phyloP scores from a whole-genome alignment of 768 basidiomycete genomes.

The Xerocomus potaroensis region DNA sequence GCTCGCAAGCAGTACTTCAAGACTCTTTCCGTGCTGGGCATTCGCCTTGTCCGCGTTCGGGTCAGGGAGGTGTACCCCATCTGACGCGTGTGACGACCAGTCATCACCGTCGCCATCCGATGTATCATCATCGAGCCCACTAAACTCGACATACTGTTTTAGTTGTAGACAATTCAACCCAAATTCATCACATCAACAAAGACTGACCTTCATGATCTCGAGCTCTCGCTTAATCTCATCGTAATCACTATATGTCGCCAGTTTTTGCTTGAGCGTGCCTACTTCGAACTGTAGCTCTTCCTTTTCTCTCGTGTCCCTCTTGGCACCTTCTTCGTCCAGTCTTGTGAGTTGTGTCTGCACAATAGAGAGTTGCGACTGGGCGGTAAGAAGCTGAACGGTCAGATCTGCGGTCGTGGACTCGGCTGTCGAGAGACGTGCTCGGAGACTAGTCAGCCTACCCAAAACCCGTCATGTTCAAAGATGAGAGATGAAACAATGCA shows the following conservation, averaged over 20 bases:
- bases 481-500: background rate
- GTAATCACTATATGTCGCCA: constrained; percentile 80
- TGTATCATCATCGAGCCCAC: constrained; percentile 65
- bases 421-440: constrained; percentile 67
- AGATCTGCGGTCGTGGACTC: constrained; percentile 48
- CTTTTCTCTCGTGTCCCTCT: constrained; percentile 16
- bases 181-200: no score
- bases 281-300: constrained; percentile 53
- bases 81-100: constrained; percentile 37
- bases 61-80: constrained; percentile 70
- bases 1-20: constrained; percentile 85
- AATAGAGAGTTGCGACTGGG: constrained; percentile 18
- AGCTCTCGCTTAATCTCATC: constrained; percentile 98
- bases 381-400: constrained; percentile 11
- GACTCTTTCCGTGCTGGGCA: constrained; percentile 68
- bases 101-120: constrained; percentile 57
- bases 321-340: constrained; percentile 12
- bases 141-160: constrained; percentile 89
- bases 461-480: background rate
- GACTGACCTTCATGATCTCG: constrained; percentile 91
- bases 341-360: constrained; percentile 18
- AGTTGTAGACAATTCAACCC: background rate
- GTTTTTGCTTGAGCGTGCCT: constrained; percentile 59
- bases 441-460: constrained; percentile 40
- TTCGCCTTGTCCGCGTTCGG: constrained; percentile 87